These are phyloP conservation scores for Helianthus tuberosus DNA, from an alignment of 129 eudicot genomes.

Conservation along the genomic window DNA sequence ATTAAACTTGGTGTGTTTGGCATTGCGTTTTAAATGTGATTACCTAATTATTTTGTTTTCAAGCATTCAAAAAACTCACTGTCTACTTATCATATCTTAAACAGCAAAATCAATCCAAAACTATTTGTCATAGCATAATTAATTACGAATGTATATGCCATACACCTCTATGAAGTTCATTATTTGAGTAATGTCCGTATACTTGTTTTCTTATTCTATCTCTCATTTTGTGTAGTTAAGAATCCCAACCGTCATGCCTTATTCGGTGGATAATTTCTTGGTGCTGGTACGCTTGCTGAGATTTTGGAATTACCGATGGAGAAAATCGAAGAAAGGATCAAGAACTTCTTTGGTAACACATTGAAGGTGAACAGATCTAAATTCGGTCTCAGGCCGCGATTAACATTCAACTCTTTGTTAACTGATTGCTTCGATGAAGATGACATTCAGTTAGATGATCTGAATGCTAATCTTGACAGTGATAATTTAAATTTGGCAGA, in stretches of 20 bases:
- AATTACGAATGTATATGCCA: background rate
- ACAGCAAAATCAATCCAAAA: background rate
- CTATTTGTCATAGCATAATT: too few species aligned
- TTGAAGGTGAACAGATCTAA: constrained; percentile 38
- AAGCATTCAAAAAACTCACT: background rate
- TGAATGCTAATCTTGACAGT: constrained; percentile 20
- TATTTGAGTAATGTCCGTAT: background rate
- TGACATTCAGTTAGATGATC: constrained; percentile 25
- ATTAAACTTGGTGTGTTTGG: constrained; percentile 13
- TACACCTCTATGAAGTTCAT: background rate
- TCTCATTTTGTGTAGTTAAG: constrained; percentile 45
- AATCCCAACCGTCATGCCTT: constrained; percentile 36
- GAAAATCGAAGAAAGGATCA: constrained; percentile 37
- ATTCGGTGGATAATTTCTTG: constrained; percentile 48
- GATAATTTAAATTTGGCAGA: constrained; percentile 53
- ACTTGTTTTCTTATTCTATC: constrained; percentile 16
- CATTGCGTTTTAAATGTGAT: background rate
- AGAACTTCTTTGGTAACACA: constrained; percentile 52
- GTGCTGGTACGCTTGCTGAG: constrained; percentile 60
- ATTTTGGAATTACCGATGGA: constrained; percentile 47
- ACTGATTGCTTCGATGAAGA: constrained; percentile 29
- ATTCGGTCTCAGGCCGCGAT: background rate
- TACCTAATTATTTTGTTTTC: background rate
- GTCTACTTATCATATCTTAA: too few species aligned
- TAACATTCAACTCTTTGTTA: constrained; percentile 23